Base-by-base conservation (phyloP, 805 yeast species). In the Dipodascopsis uninucleata region DNA sequence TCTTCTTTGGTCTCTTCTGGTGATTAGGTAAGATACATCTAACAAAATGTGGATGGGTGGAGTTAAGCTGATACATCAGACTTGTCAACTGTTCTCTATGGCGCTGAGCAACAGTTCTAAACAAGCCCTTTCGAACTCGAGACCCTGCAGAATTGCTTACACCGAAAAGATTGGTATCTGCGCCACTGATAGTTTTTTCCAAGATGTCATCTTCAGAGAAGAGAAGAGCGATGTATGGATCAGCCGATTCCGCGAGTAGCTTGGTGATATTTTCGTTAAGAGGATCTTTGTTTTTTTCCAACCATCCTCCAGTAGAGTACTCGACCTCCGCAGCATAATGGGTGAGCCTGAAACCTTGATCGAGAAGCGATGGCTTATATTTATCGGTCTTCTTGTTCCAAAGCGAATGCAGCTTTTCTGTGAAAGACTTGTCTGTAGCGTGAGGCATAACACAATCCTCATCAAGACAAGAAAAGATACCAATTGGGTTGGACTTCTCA, bases 261-360 rank as follows among this genome's bases (percentile, higher is more conserved):
- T 71, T 75, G 36, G 83, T 68, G 8, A 90, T 71, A 44, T 80
- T 77, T 39, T 86, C 95, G 57, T 81, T 85, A 29, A 93, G 71
- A 0, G 97, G 98, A 61, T 93, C 98, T 55, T 85, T 85, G 62
- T 93, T 93, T 66, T 93, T 93, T 52, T 86, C 86, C 21, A 93
- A 68, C 98, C 98, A 93, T 25, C 89, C 90, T 16, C 83, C 89
- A 18, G 87, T 82, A 26, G 85, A 77, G 64, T 93, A 93, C 58
- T 89, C 96, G n/a, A 93, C 99, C 45, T 79, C 81, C 7, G 96
- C 97, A 20, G 99, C 99, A 66, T 93, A 93, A 66, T 93, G 99
- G 47, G 83, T 81, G 17, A 93, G 71, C 4, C 85, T 71, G 59
- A 93, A 93, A 2, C 95, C 95, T 55, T 76, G 78, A 47, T 81